A percentile compares a stretch with the other conserved stretches of the same genome.
These are phyloP conservation scores for Boletus edulis DNA, from an alignment of 768 basidiomycete species.

Conservation along the genomic window DNA sequence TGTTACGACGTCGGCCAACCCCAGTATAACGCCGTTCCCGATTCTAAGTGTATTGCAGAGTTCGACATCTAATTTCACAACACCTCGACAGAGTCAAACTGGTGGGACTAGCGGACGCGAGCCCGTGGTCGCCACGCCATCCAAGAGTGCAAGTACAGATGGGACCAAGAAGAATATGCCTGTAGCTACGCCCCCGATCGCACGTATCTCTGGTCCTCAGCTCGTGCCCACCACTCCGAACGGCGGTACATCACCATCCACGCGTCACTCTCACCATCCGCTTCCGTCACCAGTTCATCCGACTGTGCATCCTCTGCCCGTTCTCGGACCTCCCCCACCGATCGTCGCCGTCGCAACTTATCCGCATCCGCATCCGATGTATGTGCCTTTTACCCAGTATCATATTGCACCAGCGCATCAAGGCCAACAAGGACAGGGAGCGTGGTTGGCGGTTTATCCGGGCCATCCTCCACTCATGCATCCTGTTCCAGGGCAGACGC, in stretches of 20 bases:
- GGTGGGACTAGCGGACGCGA: background rate
- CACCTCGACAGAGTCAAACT: background rate
- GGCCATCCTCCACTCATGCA: slow-evolving; percentile 16
- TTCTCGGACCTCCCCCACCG: slow-evolving; percentile 12
- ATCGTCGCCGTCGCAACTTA: slow-evolving; percentile 18
- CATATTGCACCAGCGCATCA: slow-evolving; percentile 13
- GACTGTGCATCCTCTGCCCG: slow-evolving; percentile 2
- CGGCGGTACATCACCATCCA: slow-evolving; percentile 1
- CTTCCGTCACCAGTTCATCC: slow-evolving; percentile 15
- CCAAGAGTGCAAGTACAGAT: background rate
- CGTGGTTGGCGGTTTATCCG: slow-evolving; percentile 26
- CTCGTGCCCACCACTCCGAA: background rate
- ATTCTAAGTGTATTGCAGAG: slow-evolving; percentile 16
- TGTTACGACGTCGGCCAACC: background rate
- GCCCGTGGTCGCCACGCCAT: background rate
- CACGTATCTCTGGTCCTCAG: background rate
- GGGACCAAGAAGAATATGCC: slow-evolving; percentile 8
- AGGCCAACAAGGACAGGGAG: slow-evolving; percentile 12
- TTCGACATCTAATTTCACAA: background rate
- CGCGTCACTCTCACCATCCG: background rate
- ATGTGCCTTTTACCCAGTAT: slow-evolving; percentile 23
- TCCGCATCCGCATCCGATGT: slow-evolving; percentile 13
- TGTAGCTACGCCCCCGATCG: slow-evolving; percentile 1
- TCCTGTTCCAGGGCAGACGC: slow-evolving; percentile 10
- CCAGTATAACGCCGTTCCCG: slow-evolving; percentile 16